Conservation (phyloP, 768 basidiomycete species). For the Royoungia palumana region DNA sequence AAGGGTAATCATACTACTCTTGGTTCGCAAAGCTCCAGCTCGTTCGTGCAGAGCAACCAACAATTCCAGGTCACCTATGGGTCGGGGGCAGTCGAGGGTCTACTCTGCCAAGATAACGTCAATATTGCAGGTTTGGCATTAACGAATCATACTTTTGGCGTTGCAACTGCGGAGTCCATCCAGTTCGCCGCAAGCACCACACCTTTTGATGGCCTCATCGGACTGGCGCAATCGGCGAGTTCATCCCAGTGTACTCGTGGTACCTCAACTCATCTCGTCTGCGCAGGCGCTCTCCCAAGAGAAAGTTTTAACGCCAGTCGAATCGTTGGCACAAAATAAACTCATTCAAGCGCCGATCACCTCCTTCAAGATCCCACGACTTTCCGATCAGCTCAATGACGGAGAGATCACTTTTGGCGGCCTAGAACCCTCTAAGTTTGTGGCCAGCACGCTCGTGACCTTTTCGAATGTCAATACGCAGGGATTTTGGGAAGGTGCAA, state of each 20-base stretch:
- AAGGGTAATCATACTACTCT: slow-evolving; percentile 68
- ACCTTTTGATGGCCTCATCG: slow-evolving; percentile 75
- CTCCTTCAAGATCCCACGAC: slow-evolving; percentile 77
- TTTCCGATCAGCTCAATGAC: slow-evolving; percentile 59
- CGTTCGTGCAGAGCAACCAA: slow-evolving; percentile 52
- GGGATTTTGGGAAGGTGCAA: slow-evolving; percentile 79
- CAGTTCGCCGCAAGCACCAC: slow-evolving; percentile 53
- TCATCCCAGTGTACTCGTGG: slow-evolving; percentile 8
- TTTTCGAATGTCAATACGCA: slow-evolving; percentile 57
- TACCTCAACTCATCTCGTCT: neutral
- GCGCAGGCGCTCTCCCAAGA: slow-evolving; percentile 61
- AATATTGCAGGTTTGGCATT: slow-evolving; percentile 60
- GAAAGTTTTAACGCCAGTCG: slow-evolving; percentile 61
- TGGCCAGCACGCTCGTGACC: slow-evolving; percentile 52
- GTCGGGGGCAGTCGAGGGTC: slow-evolving; percentile 63
- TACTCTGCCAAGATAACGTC: slow-evolving; percentile 61
- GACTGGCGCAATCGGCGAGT: slow-evolving; percentile 67
- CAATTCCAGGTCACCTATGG: slow-evolving; percentile 67
- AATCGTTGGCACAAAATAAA: slow-evolving; percentile 57
- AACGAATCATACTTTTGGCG: slow-evolving; percentile 63
- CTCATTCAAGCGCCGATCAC: slow-evolving; percentile 62
- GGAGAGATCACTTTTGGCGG: slow-evolving; percentile 83
- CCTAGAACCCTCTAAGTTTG: slow-evolving; percentile 68
- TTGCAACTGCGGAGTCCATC: slow-evolving; percentile 52
- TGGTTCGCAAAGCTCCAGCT: slow-evolving; percentile 55